Percentiles rank a stretch among this genome's conserved stretches.
Evolutionary conservation across 1,284 basidiomycete species (phyloP).

Genomic region (Boletus semigastroideus): DNA sequence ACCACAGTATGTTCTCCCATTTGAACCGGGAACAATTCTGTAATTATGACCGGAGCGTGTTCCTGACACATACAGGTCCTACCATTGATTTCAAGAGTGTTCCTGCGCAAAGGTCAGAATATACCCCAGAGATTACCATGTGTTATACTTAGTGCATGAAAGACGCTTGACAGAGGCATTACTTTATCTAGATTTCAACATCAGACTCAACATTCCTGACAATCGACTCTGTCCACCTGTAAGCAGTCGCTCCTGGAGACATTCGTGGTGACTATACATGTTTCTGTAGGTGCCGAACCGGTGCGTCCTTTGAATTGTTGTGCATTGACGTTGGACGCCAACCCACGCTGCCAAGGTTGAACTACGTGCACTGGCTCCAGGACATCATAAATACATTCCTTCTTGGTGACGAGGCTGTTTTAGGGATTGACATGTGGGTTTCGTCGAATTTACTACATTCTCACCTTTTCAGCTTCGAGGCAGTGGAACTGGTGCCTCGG

Average conservation of each 20-base stretch:
- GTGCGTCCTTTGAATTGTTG: slow-evolving; percentile 31
- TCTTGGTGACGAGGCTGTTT: slow-evolving; percentile 20
- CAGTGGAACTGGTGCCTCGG: slow-evolving; percentile 90
- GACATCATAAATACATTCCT: slow-evolving; percentile 45
- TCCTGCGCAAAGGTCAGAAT: slow-evolving; percentile 60
- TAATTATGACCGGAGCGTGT: slow-evolving; percentile 29
- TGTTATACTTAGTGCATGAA: slow-evolving; percentile 13
- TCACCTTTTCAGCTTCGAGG: neutral
- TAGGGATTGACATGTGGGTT: slow-evolving; percentile 57
- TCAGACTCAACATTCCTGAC: slow-evolving; percentile 61
- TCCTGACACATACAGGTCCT: slow-evolving; percentile 34
- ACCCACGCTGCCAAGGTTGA: slow-evolving; percentile 50
- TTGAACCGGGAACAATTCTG: neutral
- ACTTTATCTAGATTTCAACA: slow-evolving; percentile 69
- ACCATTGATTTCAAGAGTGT: slow-evolving; percentile 76
- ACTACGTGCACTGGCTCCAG: slow-evolving; percentile 77
- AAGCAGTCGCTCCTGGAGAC: slow-evolving; percentile 20
- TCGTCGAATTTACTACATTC: neutral
- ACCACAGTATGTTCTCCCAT: slow-evolving; percentile 50
- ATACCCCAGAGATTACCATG: neutral
- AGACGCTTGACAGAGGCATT: slow-evolving; percentile 79
- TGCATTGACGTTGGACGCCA: neutral
- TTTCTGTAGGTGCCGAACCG: slow-evolving; percentile 64
- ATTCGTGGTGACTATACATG: neutral
- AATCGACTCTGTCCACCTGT: slow-evolving; percentile 88